These are phyloP conservation scores for Pleoardoris graminearum DNA, from an alignment of 2,329 filamentous ascomycete genomes.

Conservation along the genomic window DNA sequence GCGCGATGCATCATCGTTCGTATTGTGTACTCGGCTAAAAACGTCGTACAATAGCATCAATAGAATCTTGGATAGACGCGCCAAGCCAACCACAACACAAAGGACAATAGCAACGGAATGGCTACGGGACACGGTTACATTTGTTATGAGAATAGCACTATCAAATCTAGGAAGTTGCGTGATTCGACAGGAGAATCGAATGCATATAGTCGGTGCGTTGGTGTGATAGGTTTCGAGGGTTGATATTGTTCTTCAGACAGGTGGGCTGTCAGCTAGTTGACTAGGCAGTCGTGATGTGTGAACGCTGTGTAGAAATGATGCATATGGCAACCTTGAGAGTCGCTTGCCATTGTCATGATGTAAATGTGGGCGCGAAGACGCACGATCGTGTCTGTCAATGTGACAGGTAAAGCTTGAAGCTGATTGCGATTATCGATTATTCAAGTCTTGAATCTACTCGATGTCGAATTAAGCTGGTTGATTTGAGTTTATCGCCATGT, in stretches of 20 bases:
- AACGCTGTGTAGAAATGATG: too few species aligned
- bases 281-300: too few species aligned
- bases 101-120: slow-evolving; percentile 24
- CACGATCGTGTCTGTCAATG: background rate
- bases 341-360: too few species aligned
- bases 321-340: too few species aligned
- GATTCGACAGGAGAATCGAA: too few species aligned
- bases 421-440: background rate
- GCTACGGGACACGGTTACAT: background rate
- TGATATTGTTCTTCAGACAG: too few species aligned
- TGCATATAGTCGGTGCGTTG: too few species aligned
- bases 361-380: background rate
- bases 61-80: background rate
- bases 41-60: background rate
- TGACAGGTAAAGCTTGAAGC: background rate
- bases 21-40: background rate
- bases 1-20: too few species aligned
- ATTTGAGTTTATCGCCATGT: background rate
- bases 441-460: background rate
- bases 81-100: slow-evolving; percentile 8
- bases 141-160: background rate
- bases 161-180: background rate
- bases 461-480: background rate
- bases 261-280: too few species aligned
- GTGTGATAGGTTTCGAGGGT: too few species aligned